These are phyloP conservation scores for Coniochaeta sp. DNA, from an alignment of 2,329 filamentous ascomycete genomes.

Conservation along the genomic window DNA sequence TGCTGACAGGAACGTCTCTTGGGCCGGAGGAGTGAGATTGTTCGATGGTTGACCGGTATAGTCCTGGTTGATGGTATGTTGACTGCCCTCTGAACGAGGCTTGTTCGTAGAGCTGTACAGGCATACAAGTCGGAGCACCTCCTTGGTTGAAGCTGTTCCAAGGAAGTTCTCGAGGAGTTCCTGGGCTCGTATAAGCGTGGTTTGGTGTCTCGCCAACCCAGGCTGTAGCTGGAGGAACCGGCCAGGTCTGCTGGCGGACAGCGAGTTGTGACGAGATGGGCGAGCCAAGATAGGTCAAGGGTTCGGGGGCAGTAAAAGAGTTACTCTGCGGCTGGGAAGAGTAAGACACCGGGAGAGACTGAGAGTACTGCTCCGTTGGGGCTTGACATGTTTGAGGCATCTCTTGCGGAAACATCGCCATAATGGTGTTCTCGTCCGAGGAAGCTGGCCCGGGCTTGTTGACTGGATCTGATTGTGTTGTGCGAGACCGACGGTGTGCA, in stretches of 20 bases:
- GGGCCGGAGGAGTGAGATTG: not conserved
- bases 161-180: not conserved
- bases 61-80: not conserved
- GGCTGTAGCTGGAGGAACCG: not conserved
- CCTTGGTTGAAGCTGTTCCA: not conserved
- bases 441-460: not conserved
- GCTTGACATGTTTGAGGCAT: not conserved
- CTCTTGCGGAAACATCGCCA: not conserved
- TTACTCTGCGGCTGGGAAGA: not conserved
- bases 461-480: constrained; percentile 1
- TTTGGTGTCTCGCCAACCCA: not conserved
- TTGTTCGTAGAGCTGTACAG: not conserved
- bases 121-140: not conserved
- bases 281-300: not conserved
- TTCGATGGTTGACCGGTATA: not conserved
- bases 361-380: not conserved
- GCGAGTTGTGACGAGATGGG: not conserved
- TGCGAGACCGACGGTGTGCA: not conserved
- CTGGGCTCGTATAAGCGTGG: not conserved
- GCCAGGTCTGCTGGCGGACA: not conserved
- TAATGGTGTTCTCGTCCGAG: not conserved
- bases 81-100: not conserved
- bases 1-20: not conserved
- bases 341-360: not conserved
- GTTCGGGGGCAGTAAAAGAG: not conserved